Evolutionary conservation across 768 basidiomycete genomes (phyloP).

Genomic region (Dacryopinax primogenitus): DNA sequence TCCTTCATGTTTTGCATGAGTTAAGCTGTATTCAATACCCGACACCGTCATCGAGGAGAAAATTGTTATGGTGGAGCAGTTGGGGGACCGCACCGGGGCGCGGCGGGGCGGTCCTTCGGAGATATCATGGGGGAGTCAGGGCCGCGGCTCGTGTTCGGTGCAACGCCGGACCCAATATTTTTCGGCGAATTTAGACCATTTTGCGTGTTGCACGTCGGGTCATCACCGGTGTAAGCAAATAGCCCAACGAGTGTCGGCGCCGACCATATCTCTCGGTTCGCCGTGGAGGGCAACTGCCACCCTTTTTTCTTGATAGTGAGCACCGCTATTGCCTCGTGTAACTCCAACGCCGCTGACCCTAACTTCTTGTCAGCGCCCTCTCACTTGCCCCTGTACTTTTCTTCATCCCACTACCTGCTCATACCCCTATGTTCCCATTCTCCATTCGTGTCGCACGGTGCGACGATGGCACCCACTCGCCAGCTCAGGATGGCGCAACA

Average conservation of each 20-base stretch:
- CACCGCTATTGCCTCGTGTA: not conserved
- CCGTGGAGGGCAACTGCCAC: not conserved
- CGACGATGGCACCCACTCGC: not conserved
- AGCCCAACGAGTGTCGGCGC: not conserved
- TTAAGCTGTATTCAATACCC: too few species aligned
- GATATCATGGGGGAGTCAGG: too few species aligned
- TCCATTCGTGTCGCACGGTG: not conserved
- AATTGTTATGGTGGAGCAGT: too few species aligned
- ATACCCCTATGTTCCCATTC: constrained; percentile 3
- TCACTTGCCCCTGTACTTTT: not conserved
- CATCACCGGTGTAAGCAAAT: not conserved
- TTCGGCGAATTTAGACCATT: too few species aligned
- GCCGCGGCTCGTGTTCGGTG: too few species aligned
- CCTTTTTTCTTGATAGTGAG: not conserved
- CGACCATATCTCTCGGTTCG: not conserved
- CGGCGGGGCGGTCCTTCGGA: too few species aligned
- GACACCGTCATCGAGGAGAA: too few species aligned
- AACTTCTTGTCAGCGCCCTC: not conserved
- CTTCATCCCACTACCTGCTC: not conserved
- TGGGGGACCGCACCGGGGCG: too few species aligned
- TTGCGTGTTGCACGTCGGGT: too few species aligned
- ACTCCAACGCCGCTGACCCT: not conserved
- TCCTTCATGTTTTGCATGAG: too few species aligned
- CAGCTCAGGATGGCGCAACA: not conserved
- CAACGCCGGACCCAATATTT: too few species aligned